These are phyloP conservation scores for Ichthyophonus hoferi DNA, from an alignment of 208 protist species.

Conservation along the genomic window DNA sequence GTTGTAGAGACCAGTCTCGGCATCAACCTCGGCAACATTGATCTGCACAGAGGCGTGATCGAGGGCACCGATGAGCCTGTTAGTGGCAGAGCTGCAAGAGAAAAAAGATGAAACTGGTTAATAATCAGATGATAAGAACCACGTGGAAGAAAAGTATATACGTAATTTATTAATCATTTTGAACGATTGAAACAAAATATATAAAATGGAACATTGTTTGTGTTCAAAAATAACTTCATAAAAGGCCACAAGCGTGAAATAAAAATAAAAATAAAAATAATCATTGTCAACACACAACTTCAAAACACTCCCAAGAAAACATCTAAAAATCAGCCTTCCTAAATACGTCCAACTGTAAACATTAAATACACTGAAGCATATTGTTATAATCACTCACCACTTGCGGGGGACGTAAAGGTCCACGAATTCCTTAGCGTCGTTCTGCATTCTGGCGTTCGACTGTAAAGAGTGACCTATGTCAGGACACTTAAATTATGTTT, in stretches of 20 bases:
- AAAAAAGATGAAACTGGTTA: no score
- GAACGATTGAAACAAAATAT: background rate
- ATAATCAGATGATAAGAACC: no score
- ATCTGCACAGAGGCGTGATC: constrained; percentile 92
- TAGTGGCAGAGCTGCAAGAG: constrained; percentile 76
- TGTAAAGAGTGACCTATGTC: no score
- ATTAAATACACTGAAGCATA: no score
- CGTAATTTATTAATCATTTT: background rate
- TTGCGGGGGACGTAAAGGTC: constrained; percentile 91
- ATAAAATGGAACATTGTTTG: background rate
- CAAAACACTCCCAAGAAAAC: no score
- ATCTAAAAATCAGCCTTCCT: no score
- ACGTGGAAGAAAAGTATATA: constrained; percentile 8
- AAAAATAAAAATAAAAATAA: no score
- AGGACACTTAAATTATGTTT: no score
- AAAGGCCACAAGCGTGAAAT: background rate
- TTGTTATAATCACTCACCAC: no score
- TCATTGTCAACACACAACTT: no score
- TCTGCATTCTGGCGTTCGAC: constrained; percentile 62
- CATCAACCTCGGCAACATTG: constrained; percentile 84
- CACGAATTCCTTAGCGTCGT: constrained; percentile 81
- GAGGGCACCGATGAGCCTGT: constrained; percentile 81
- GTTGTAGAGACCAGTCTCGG: constrained; percentile 73
- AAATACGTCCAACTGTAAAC: no score
- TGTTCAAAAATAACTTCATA: background rate